Evolutionary conservation across 75 land plant genomes (phyloP).

Genomic region (Ceratopteris richardii): DNA sequence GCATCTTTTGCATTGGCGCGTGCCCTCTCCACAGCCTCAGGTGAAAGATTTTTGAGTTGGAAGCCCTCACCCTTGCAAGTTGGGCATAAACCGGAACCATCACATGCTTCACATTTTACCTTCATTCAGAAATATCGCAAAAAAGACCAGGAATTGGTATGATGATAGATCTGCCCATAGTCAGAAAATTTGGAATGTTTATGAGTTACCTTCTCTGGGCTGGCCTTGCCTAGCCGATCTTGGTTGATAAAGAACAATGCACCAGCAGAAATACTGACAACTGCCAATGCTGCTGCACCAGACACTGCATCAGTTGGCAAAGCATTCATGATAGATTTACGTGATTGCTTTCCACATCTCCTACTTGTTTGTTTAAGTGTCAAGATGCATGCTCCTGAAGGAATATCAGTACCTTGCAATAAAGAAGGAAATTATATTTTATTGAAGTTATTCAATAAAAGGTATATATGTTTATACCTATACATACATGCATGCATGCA

Average conservation of each 20-base stretch:
- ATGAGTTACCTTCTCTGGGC: background rate
- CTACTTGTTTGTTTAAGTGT: no score
- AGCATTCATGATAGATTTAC: conserved; percentile 5
- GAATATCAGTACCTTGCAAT: no score
- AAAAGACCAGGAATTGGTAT: background rate
- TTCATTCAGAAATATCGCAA: background rate
- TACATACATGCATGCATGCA: no score
- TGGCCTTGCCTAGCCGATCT: conserved; percentile 2
- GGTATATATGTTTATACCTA: no score
- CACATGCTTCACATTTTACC: conserved; percentile 59
- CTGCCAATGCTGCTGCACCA: conserved; percentile 11
- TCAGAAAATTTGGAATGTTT: background rate
- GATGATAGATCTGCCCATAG: background rate
- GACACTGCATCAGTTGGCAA: conserved; percentile 18
- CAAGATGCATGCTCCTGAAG: no score
- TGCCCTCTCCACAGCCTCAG: conserved; percentile 62
- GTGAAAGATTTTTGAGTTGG: conserved; percentile 52
- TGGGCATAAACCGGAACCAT: conserved; percentile 80
- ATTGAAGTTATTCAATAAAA: no score
- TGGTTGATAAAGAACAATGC: conserved; percentile 5
- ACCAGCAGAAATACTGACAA: conserved; percentile 17
- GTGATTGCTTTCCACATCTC: no score
- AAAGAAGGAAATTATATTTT: no score
- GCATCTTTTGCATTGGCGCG: conserved; percentile 60
- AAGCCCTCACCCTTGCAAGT: conserved; percentile 92